phyloP scores from a whole-genome alignment of 2,329 filamentous ascomycete genomes.

The Botrytis galanthina region DNA sequence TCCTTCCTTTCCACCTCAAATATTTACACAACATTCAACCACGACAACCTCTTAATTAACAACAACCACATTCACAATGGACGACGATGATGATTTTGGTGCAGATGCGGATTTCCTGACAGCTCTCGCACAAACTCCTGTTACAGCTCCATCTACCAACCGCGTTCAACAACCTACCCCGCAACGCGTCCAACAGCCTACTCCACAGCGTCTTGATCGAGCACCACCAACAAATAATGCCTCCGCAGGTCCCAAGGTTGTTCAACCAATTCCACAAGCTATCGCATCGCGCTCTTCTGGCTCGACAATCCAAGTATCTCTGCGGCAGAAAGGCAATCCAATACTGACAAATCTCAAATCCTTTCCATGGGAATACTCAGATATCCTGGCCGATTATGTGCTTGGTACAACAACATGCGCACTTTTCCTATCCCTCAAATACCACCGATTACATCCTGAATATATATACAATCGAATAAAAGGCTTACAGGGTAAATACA shows the following conservation, averaged over 20 bases:
- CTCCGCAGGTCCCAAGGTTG: conserved; percentile 54
- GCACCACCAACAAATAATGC: conserved; percentile 41
- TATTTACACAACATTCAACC: background rate
- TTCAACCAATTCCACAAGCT: conserved; percentile 88
- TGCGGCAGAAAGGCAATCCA: conserved; percentile 92
- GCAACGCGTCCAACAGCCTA: conserved; percentile 45
- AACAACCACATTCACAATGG: conserved; percentile 27
- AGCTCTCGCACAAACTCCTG: conserved; percentile 51
- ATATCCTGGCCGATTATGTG: conserved; percentile 93
- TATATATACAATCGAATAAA: conserved; percentile 95
- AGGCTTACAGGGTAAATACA: conserved; percentile 79
- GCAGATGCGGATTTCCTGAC: conserved; percentile 56
- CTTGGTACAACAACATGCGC: conserved; percentile 85
- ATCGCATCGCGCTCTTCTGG: conserved; percentile 63
- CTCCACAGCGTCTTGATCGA: conserved; percentile 55
- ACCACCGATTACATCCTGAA: conserved; percentile 94
- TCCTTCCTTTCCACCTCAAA: background rate
- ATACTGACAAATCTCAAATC: conserved; percentile 79
- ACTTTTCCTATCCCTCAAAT: conserved; percentile 91
- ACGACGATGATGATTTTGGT: conserved; percentile 55
- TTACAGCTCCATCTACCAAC: conserved; percentile 27
- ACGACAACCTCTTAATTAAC: background rate
- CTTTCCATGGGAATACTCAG: conserved; percentile 92
- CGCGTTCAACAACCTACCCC: conserved; percentile 41
- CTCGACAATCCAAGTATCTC: conserved; percentile 83